Evolutionary conservation across 306 rosid genomes (phyloP).

Genomic region (Ziziphus jujuba): DNA sequence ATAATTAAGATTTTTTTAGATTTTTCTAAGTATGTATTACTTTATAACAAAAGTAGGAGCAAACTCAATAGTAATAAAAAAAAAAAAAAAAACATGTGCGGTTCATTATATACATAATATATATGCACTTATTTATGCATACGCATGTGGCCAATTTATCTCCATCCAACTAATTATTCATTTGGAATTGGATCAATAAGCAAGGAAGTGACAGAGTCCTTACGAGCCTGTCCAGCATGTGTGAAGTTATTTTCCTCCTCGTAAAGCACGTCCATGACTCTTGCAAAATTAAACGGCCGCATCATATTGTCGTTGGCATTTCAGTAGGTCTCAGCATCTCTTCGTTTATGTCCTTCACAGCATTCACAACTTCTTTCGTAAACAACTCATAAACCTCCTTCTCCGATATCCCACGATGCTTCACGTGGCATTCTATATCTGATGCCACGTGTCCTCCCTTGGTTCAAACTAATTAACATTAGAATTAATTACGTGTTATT

Average conservation of each 20-base stretch:
- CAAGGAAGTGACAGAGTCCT: neutral
- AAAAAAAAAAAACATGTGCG: too few relatives aligned
- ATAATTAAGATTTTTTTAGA: too few relatives aligned
- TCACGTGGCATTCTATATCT: conserved; percentile 6
- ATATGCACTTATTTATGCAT: too few relatives aligned
- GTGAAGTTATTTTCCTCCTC: conserved; percentile 1
- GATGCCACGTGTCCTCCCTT: conserved; percentile 3
- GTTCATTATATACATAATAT: too few relatives aligned
- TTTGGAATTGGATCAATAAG: neutral
- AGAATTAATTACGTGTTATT: too few relatives aligned
- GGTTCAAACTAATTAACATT: conserved; percentile 22
- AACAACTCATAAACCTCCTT: neutral
- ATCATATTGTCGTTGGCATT: neutral
- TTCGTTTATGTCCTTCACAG: conserved; percentile 12
- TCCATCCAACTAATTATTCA: too few relatives aligned
- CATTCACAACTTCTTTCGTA: neutral
- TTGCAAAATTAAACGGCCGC: neutral
- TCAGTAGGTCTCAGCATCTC: neutral
- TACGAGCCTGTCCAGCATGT: neutral
- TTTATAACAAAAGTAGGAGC: too few relatives aligned
- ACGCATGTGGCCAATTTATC: too few relatives aligned
- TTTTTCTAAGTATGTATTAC: too few relatives aligned
- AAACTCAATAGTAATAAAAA: too few relatives aligned
- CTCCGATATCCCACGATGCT: conserved; percentile 2
- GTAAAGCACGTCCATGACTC: conserved; percentile 5